Evolutionary conservation across 305 asterid species (phyloP), one percentile per base, ranked within the genome.

Genomic region (Petunia hybrid): DNA sequence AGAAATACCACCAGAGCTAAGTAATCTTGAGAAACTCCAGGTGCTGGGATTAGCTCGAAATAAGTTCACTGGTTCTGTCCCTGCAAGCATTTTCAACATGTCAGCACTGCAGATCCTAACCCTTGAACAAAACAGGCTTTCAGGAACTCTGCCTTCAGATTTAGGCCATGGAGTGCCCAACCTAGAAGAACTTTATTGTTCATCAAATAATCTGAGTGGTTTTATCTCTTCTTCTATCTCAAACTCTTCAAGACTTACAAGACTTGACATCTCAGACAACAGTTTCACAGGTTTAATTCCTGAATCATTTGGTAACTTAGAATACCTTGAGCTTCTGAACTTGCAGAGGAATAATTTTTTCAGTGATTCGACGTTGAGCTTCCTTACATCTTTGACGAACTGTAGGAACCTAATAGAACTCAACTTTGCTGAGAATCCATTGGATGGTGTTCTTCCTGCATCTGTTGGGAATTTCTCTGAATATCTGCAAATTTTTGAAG

Each of bases 201-300:
- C 13, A 4, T 1, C 4, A 13, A 61, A 61, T 31, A 61, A 61
- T 61, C 9, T 31, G 40, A 31, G 41, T 61, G 41, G 40, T 8
- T 22, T 61, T 31, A 60, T 60, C 36, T 22, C 65, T 60, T 10
- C 65, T 60, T 6, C 13, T 61, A 22, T 61, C 40, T 61, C 66
- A 61, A 61, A 61, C 31, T 61, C 40, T 61, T 61, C 66, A 61
- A 61, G 66, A 61, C 66, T 61, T 39, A 61, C 12, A 61, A 61
- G 38, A 22, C 13, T 61, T 61, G 66, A 61, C 31, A 12, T 22
- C 39, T 7, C 39, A 22, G 35, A 2, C 5, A 31, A 61, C 35
- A 61, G 66, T 61, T 31, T 61, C 36, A 61, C 66, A 61, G 66
- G 66, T 31, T 1, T 13, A 6, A 31, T 61, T 61, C 66, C 2